Base-by-base conservation (phyloP, 805 yeast genomes). In the Pichia thaimueangensis region DNA sequence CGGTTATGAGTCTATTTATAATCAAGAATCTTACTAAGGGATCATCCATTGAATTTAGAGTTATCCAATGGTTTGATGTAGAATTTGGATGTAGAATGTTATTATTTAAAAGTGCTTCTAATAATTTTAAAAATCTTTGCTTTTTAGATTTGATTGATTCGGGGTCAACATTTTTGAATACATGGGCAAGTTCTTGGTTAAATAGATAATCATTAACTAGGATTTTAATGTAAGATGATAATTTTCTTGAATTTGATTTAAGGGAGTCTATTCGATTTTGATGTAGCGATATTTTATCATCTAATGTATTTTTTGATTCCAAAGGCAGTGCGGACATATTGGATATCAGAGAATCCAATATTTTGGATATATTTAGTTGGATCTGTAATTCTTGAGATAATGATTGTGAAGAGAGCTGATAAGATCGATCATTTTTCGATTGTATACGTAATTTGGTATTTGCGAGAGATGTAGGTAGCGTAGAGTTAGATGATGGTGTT, bases 11-110 rank as follows among this genome's bases (percentile, higher is more conserved):
- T 25, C 53, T 56, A 39, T 60, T 59, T 35, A 50, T 36, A 3
- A 64, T 42, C 5, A 64, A 39, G 41, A 59, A 62, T 29, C 67
- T 42, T n/a, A 63, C 50, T 13, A 64, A 39, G 10, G 62, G 60
- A 42, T 63, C 68, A 41, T 60, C 63, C 29, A 53, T 53, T n/a
- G 55, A 53, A 8, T 45, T 52, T n/a, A 63, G 49, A n/a, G 53
- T 52, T 3, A 57, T 2, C 42, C 45, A n/a, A 31, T 44, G 15
- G 41, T 36, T 25, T 27, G 12, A 8, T 4, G n/a, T n/a, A 2
- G 41, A 42, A 10, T 34, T 39, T 21, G 43, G 15, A 48, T 37
- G 17, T 7, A 37, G 15, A 37, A 49, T 2, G 46, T 42, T 44
- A 29, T 62, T 56, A 43, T 63, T 64, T 16, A 64, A 47, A 22